Base-by-base conservation (phyloP, 225 moss, liverwort and hornwort species). In the Rhytidiadelphus loreus region DNA sequence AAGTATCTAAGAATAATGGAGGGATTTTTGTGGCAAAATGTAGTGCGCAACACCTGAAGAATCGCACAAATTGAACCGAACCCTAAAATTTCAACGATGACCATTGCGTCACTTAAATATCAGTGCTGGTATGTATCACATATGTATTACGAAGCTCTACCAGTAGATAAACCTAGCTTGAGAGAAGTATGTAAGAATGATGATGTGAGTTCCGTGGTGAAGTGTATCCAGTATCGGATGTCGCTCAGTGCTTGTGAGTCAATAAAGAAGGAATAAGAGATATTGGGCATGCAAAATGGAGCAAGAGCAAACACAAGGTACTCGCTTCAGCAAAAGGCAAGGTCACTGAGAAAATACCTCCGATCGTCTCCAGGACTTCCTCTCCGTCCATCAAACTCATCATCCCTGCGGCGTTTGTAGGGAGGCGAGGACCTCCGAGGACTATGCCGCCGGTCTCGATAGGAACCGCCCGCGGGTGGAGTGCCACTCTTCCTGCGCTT, bases 401-500 rank as follows among this genome's bases (percentile, higher is more conserved):
- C 99, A 55, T 99, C 99, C 88, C 97, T 95, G 30, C 99, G 96
- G 37, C 97, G 95, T 83, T 99, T 99, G 87, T 99, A 97, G 26
- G 96, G 95, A 48, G 99, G 99, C 57, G 99, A 96, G 59, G 97
- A 95, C 82, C 99, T 92, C 65, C 95, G 77, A 86, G 94, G 89
- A 59, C 96, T 97, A 81, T 96, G 96, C 13, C 99, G 96, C 65
- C 99, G 96, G 93, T 98, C 99, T 80, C 97, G 93, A 74, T 93
- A 92, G 32, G 92, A 91, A 48, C 92, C 92, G 15, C 92, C 92
- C 65, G 93, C 88, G 24, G 97, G 96, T 57, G 97, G 96, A 80
- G 97, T 97, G 63, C 95, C 95, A 89, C 97, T 99, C 92, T 99
- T 99, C 91, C 99, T 93, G 71, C 99, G 96, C 94, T 99, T 97